Base-by-base conservation (phyloP, 1,139 yeast species). In the Hanseniaspora uvarum region DNA sequence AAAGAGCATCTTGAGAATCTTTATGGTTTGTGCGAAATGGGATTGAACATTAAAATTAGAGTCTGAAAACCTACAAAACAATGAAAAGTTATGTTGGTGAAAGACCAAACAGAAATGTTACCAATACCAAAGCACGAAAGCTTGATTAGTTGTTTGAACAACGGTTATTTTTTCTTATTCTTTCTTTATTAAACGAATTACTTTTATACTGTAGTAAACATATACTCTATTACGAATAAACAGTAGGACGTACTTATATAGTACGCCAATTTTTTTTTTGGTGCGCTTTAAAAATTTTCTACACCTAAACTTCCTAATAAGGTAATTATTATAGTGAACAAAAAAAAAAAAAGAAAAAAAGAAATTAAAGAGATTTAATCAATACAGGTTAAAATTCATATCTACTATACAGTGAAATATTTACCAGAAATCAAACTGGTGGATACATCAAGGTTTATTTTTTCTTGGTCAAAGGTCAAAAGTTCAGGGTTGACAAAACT, bases 391-490 rank as follows among this genome's bases (percentile, higher is more conserved):
- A 34, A 16, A 8, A 24, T 23, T 34, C 8, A 18, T 11, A 23
- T 3, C 7, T 31, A n/a, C n/a, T 41, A 49, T 18, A 49, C n/a
- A n/a, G 53, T 50, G 44, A 36, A 50, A 26, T 50, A 50, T 24
- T 50, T 50, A 5, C 53, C 53, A 36, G 53, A 50, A 21, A 50
- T 31, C 14, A 50, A 37, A 28, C 48, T 50, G n/a, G 39, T 50
- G 34, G 46, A 28, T 7, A 16, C n/a, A 19, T 50, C 46, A 16
- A 43, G 28, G 26, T 50, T 37, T 8, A 50, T 7, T 18, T 36
- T 23, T 7, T 50, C 44, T 7, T 44, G 28, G 23, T 21, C 8
- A 2, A 24, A 7, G 5, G 34, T 19, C 18, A 41, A 21, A 7
- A 50, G 21, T 5, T 50, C 18, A 5, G 46, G 31, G 21, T 34